Base-by-base conservation (phyloP, 2,329 filamentous ascomycete species). In the Ascochyta pisi region DNA sequence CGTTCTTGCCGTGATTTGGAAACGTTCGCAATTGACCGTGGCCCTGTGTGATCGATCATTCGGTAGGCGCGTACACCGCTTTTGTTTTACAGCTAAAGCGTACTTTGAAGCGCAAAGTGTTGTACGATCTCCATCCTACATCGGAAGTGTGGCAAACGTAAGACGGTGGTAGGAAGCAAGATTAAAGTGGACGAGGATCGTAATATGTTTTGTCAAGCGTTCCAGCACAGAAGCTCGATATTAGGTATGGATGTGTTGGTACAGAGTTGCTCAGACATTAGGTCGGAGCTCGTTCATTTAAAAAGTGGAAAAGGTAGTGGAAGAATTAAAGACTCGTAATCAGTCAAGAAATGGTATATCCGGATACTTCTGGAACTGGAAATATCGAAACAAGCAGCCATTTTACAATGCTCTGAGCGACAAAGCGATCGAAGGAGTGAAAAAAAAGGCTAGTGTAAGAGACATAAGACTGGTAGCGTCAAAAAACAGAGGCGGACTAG, bases 281-380 rank as follows among this genome's bases (percentile, higher is more conserved):
- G 46, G 50, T 66, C 63, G 60, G 64, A 62, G 56, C 61, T 63
- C 64, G 33, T 67, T 13, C 47, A 63, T 38, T 56, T 44, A 64
- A 54, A 51, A 31, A 38, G 19, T 48, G 47, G 46, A 56, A 19
- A 57, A 43, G 24, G 44, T 39, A 39, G 61, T 54, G 61, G 57
- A 19, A 45, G 55, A 15, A 43, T 54, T 49, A 27, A 50, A 48
- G 12, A 50, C 35, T 39, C 44, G 34, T 43, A 29, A 19, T 44
- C 54, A 42, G 38, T 56, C 41, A 42, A 44, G 52, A 63, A 44
- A 59, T 55, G 53, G 61, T 61, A 58, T 62, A 57, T 56, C 53
- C 50, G 19, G 34, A 50, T 44, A 45, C 42, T 31, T 45, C 29
- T 40, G 31, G n/a, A 7, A 42, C 24, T 41, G 6, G 15, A 33